These are phyloP conservation scores for Colletotrichum abscissum DNA, from an alignment of 2,329 filamentous ascomycete genomes.

Conservation along the genomic window DNA sequence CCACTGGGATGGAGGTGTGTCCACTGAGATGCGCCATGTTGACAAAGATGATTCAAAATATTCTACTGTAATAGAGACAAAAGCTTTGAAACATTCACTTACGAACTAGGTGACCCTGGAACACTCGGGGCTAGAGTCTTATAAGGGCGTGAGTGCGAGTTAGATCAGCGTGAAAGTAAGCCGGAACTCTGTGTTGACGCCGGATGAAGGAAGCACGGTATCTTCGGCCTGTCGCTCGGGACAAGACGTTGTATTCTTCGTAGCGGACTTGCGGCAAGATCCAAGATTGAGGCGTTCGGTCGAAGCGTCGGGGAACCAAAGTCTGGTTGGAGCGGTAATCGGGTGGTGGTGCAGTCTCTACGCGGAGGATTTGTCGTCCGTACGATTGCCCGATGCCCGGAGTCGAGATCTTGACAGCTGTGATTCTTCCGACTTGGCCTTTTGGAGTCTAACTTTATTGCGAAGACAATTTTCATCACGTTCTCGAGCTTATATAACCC, in stretches of 20 bases:
- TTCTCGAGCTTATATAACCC: background rate
- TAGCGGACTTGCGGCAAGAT: background rate
- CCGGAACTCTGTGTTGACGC: background rate
- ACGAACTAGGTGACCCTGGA: background rate
- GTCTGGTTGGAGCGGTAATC: background rate
- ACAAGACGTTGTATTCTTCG: background rate
- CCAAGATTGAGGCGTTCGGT: background rate
- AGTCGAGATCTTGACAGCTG: background rate
- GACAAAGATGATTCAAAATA: too few relatives aligned
- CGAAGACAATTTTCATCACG: background rate
- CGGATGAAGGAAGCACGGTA: background rate
- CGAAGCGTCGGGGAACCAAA: constrained; percentile 7
- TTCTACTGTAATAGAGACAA: background rate
- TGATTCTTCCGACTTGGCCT: too few relatives aligned
- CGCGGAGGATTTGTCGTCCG: constrained; percentile 16
- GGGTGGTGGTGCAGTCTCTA: background rate
- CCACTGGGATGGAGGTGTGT: background rate
- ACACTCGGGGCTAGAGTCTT: background rate
- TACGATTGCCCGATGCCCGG: constrained; percentile 28
- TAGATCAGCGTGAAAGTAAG: background rate
- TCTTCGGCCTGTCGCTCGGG: constrained; percentile 1
- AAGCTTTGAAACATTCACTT: background rate
- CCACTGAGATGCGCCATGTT: constrained; percentile 1
- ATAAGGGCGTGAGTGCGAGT: background rate
- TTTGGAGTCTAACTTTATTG: background rate